Percentiles rank a stretch among this genome's conserved stretches.
phyloP scores from a whole-genome alignment of 2,329 filamentous ascomycete genomes.

The Achaetomium macrosporum region DNA sequence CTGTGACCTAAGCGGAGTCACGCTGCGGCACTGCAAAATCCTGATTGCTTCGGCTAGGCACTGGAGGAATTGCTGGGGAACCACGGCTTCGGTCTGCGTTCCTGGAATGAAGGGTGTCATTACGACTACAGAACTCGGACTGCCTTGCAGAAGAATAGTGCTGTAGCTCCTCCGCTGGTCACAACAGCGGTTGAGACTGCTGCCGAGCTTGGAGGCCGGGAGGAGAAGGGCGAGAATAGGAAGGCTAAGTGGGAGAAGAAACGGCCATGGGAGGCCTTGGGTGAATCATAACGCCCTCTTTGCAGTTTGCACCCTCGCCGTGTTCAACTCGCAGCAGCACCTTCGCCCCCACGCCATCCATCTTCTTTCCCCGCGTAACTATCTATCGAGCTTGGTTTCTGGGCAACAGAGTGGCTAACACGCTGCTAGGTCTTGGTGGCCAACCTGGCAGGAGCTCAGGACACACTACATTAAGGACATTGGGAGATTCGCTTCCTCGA shows the following conservation, averaged over 20 bases:
- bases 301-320: too few species aligned
- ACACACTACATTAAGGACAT: constrained; percentile 57
- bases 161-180: not conserved
- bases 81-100: constrained; percentile 14
- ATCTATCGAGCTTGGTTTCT: not conserved
- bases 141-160: constrained; percentile 3
- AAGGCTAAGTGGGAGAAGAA: not conserved
- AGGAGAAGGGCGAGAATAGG: not conserved
- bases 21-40: constrained; percentile 24
- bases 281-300: too few species aligned
- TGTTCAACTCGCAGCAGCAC: too few species aligned
- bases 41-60: constrained; percentile 65
- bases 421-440: constrained; percentile 49
- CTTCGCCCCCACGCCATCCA: too few species aligned
- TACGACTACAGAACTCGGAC: constrained; percentile 20
- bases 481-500: constrained; percentile 60
- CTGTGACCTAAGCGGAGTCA: not conserved
- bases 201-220: not conserved
- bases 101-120: constrained; percentile 14
- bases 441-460: constrained; percentile 48
- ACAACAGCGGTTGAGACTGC: not conserved
- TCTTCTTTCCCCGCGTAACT: not conserved
- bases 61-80: constrained; percentile 45
- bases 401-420: not conserved
- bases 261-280: constrained; percentile 3